Conservation (phyloP, 495 filamentous ascomycete genomes). For the Aspergillus coremiiformis region DNA sequence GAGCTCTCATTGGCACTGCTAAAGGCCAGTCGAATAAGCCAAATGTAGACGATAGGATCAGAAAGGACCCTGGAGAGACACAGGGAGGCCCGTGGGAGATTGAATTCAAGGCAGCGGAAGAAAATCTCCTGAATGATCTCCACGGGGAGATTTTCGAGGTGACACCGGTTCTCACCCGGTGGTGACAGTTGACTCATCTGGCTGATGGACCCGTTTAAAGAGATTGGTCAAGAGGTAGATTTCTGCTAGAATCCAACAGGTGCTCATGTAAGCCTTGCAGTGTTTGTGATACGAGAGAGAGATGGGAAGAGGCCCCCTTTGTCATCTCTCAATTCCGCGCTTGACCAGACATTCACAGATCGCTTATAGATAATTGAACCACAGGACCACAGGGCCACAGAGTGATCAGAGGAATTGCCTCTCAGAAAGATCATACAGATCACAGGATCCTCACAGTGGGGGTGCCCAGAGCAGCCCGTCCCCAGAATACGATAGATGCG, state of each 20-base stretch:
- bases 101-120: slow-evolving; percentile 42
- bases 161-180: slow-evolving; percentile 17
- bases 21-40: slow-evolving; percentile 39
- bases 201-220: background rate
- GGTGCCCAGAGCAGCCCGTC: background rate
- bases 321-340: background rate
- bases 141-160: slow-evolving; percentile 43
- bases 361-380: background rate
- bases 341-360: background rate
- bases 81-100: slow-evolving; percentile 41
- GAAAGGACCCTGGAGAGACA: slow-evolving; percentile 28
- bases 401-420: background rate
- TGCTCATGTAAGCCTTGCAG: background rate
- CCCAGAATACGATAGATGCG: background rate
- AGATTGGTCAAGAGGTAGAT: background rate
- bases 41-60: slow-evolving; percentile 32
- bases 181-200: slow-evolving; percentile 12
- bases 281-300: background rate
- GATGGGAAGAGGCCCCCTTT: background rate
- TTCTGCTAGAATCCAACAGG: background rate
- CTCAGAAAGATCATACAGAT: background rate
- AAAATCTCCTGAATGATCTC: slow-evolving; percentile 50
- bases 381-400: background rate
- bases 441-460: background rate
- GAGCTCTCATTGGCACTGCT: slow-evolving; percentile 30